Conservation (phyloP, 768 basidiomycete species). For the Suillus ampliporus region DNA sequence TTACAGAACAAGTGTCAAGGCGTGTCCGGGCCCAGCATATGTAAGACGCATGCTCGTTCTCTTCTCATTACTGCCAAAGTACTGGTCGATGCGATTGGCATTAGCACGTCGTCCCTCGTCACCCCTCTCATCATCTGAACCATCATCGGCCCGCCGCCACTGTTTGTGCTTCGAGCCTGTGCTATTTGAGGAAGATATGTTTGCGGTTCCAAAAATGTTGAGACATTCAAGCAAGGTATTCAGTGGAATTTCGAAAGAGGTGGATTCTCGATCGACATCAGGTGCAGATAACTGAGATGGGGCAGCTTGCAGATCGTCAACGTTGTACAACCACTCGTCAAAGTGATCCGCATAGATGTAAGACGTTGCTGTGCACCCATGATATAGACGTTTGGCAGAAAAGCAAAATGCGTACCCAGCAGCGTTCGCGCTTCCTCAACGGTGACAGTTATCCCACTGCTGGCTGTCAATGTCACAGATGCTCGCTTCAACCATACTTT, state of each 20-base stretch:
- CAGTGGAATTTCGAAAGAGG: conserved; percentile 83
- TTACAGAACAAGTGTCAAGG: conserved; percentile 80
- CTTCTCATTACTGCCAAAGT: conserved; percentile 62
- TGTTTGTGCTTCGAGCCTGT: conserved; percentile 47
- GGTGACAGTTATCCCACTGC: conserved; percentile 71
- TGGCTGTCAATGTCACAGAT: conserved; percentile 67
- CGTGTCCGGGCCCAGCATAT: conserved; percentile 79
- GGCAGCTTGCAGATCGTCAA: conserved; percentile 40
- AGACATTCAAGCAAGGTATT: conserved; percentile 87
- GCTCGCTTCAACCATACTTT: conserved; percentile 59
- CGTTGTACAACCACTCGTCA: conserved; percentile 74
- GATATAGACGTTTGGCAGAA: conserved; percentile 13
- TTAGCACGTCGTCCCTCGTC: conserved; percentile 27
- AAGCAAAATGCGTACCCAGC: conserved; percentile 57
- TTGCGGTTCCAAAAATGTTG: conserved; percentile 90
- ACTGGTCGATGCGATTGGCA: conserved; percentile 56
- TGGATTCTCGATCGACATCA: conserved; percentile 26
- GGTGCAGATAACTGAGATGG: conserved; percentile 25
- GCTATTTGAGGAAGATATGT: conserved; percentile 35
- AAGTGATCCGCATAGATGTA: conserved; percentile 82
- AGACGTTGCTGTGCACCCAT: conserved; percentile 67
- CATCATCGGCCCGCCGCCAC: conserved; percentile 55
- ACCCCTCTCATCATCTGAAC: conserved; percentile 48
- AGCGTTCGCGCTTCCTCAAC: conserved; percentile 88
- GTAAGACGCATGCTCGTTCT: conserved; percentile 86